A percentile compares a stretch with the other conserved stretches of the same genome.
Conservation (phyloP, 805 yeast species). For the Ogataea ganodermae region DNA sequence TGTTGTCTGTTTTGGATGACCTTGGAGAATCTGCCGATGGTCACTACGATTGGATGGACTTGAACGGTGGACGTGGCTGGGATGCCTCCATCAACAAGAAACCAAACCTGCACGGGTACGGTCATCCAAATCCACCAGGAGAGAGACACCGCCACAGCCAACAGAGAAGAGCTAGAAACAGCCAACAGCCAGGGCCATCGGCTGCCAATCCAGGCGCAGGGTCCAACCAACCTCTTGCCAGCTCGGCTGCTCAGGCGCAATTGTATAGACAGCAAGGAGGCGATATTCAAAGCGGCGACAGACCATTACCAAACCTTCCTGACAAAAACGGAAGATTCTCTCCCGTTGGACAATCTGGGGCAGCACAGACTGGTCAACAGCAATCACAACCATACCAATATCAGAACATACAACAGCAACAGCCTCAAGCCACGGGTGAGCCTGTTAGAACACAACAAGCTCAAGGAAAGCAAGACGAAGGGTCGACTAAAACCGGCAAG, state of each 20-base stretch:
- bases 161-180: constrained; percentile 36
- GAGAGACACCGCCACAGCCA: constrained; percentile 48
- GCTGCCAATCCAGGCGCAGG: constrained; percentile 16
- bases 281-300: constrained; percentile 27
- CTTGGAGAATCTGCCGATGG: constrained; percentile 77
- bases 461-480: constrained; percentile 22
- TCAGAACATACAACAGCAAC: constrained; percentile 24
- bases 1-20: constrained; percentile 76
- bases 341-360: constrained; percentile 19
- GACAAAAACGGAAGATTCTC: constrained; percentile 28
- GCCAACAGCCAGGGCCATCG: constrained; percentile 31
- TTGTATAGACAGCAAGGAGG: constrained; percentile 21
- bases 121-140: constrained; percentile 86
- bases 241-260: constrained; percentile 18
- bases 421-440: constrained; percentile 26
- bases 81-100: constrained; percentile 86
- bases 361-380: constrained; percentile 16
- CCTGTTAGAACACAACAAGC: constrained; percentile 18
- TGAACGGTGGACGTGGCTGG: constrained; percentile 96
- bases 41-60: constrained; percentile 96
- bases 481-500: constrained; percentile 21
- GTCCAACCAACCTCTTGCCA: constrained; percentile 17
- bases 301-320: constrained; percentile 40
- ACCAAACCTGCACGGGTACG: constrained; percentile 94
- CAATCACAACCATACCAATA: constrained; percentile 21